phyloP scores from a whole-genome alignment of 2,329 filamentous ascomycete species.

The Colletotrichum sp. region DNA sequence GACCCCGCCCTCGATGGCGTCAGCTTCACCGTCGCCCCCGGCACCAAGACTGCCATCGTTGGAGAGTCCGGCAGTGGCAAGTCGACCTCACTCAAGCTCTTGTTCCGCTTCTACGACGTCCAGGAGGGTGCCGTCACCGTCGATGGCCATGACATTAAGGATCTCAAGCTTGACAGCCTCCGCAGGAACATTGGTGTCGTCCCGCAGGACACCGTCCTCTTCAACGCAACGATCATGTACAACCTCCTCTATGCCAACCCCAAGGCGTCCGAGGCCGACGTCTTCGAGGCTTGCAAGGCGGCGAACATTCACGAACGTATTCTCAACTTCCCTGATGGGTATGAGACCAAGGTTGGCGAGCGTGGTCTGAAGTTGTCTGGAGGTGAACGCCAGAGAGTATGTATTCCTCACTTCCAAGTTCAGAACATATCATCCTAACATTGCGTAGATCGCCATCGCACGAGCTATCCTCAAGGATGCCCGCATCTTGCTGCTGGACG shows the following conservation, averaged over 20 bases:
- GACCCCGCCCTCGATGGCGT: conserved; percentile 43
- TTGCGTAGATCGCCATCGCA: conserved; percentile 55
- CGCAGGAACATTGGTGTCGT: conserved; percentile 49
- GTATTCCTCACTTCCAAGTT: background rate
- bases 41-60: conserved; percentile 51
- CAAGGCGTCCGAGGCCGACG: conserved; percentile 51
- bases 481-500: conserved; percentile 73
- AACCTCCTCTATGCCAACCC: conserved; percentile 59
- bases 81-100: conserved; percentile 53
- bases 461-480: conserved; percentile 73
- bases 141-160: conserved; percentile 49
- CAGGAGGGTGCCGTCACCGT: conserved; percentile 49
- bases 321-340: conserved; percentile 56
- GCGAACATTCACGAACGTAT: conserved; percentile 63
- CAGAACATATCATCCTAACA: background rate
- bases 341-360: conserved; percentile 58
- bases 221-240: conserved; percentile 61
- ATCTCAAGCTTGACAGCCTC: conserved; percentile 44
- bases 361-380: conserved; percentile 60
- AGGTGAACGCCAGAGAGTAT: conserved; percentile 63
- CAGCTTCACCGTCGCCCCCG: conserved; percentile 45
- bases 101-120: conserved; percentile 58
- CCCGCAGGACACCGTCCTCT: conserved; percentile 50
- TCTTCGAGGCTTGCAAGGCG: conserved; percentile 55
- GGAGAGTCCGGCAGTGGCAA: conserved; percentile 53